Percentiles rank a stretch among this genome's conserved stretches.
Conservation (phyloP, 352 stramenopile species). For the Peronospora destructor region DNA sequence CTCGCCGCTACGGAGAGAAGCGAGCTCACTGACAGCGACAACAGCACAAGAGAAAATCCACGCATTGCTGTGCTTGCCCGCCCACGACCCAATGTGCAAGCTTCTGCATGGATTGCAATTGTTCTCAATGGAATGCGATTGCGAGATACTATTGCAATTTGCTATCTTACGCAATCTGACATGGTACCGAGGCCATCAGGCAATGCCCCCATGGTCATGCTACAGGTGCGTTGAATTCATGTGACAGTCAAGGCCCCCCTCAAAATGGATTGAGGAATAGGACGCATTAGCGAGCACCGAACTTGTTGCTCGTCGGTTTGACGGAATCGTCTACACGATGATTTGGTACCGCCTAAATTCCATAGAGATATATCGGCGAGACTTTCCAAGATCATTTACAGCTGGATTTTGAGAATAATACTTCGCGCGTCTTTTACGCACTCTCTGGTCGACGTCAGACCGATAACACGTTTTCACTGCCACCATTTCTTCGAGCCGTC, state of each 20-base stretch:
- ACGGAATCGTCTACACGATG: no score
- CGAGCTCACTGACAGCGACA: slow-evolving; percentile 8
- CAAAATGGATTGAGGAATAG: no score
- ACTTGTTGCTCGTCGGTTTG: no score
- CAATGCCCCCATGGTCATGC: no score
- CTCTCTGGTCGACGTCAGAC: slow-evolving; percentile 15
- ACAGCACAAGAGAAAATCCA: slow-evolving; percentile 28
- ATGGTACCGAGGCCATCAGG: no score
- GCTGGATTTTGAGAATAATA: slow-evolving; percentile 11
- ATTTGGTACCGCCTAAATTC: no score
- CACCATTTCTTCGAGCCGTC: slow-evolving; percentile 8
- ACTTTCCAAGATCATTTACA: slow-evolving; percentile 5
- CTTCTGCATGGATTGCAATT: slow-evolving; percentile 18
- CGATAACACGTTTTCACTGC: slow-evolving; percentile 22
- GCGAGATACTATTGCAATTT: not conserved
- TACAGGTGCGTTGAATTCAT: no score
- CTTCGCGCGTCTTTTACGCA: slow-evolving; percentile 12
- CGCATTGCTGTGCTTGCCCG: not conserved
- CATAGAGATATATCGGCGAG: not conserved
- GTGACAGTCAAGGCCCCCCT: no score
- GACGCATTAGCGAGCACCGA: no score
- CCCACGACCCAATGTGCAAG: slow-evolving; percentile 17
- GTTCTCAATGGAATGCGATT: not conserved
- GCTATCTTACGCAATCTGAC: not conserved
- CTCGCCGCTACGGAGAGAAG: slow-evolving; percentile 8